Evolutionary conservation across 164 flowering plant species (phyloP), one percentile per base, ranked within the genome.

Genomic region (Magnolia officinalis): DNA sequence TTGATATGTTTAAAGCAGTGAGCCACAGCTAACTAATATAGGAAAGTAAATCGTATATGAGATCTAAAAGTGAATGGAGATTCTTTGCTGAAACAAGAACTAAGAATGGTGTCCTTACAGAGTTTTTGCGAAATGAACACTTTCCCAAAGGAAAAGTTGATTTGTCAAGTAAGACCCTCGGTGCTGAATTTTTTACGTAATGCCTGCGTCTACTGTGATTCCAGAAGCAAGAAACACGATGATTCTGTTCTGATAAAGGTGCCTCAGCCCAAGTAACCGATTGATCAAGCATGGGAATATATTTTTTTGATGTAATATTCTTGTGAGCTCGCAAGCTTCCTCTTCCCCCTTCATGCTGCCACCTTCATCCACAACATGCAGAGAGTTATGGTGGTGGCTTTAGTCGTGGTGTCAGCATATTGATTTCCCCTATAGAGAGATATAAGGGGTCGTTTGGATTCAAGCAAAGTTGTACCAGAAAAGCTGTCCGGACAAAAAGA

Each of bases 131-230:
- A 66, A 72, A 74, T 24, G 74, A 55, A 37, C 37, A 75, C 82
- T 67, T 86, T 6, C 81, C 72, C 58, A 88, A 80, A 58, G 72
- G 79, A 75, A 84, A 86, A 31, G 81, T 21, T 29, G 91, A 89
- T 73, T 83, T 90, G 78, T 89, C 90, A 69, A 63, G 71, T 74
- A 90, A 85, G 67, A 79, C 76, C 74, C 86, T 80, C 51, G 86
- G 83, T 31, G 50, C 67, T 63, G 75, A 76, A 78, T 74, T 81
- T 74, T 49, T 80, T 31, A 45, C 8, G 23, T 70, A 72, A 21
- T 70, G 50, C 19, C 29, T 78, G 51, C 74, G 78, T 75, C 76
- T 83, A 10, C 52, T 78, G 45, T 13, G 80, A 74, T 67, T 76
- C 63, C 66, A 83, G 37, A 83, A 85, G 81, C 92, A 86, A 63